Conservation (phyloP, 139 green algal species). For the Chlorella vulgaris region DNA sequence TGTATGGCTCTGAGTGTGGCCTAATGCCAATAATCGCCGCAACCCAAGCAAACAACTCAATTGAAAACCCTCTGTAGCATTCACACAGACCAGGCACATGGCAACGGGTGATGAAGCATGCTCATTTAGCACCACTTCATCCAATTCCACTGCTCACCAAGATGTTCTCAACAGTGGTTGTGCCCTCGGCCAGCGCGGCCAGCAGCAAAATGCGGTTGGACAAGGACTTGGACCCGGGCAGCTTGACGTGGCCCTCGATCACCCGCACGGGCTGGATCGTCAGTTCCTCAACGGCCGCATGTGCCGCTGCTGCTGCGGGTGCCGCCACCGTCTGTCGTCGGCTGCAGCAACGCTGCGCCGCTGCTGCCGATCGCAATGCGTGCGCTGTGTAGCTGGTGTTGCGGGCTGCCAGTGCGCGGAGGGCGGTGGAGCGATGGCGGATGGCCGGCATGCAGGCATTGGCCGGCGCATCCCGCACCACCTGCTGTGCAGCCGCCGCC, state of each 20-base stretch:
- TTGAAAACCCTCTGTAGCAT: neutral
- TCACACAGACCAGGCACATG: neutral
- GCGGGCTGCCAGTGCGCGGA: neutral
- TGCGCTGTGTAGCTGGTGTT: neutral
- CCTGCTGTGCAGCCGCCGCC: conserved; percentile 16
- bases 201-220: conserved; percentile 97
- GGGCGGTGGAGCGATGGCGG: no score
- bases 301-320: conserved; percentile 23
- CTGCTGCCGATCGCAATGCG: neutral
- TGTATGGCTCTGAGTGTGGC: neutral
- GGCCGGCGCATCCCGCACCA: neutral
- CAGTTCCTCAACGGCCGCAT: conserved; percentile 46
- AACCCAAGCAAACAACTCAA: neutral
- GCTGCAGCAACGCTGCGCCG: conserved; percentile 15
- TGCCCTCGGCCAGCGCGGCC: conserved; percentile 89
- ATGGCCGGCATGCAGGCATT: neutral
- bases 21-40: neutral
- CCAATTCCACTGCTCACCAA: conserved; percentile 68
- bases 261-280: conserved; percentile 55
- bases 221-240: conserved; percentile 97
- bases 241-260: conserved; percentile 60
- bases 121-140: neutral
- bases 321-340: neutral
- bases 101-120: neutral
- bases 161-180: conserved; percentile 91